Percentiles rank a stretch among this genome's conserved stretches.
Conservation (phyloP, 352 stramenopile genomes). For the Aphanomyces astaci region DNA sequence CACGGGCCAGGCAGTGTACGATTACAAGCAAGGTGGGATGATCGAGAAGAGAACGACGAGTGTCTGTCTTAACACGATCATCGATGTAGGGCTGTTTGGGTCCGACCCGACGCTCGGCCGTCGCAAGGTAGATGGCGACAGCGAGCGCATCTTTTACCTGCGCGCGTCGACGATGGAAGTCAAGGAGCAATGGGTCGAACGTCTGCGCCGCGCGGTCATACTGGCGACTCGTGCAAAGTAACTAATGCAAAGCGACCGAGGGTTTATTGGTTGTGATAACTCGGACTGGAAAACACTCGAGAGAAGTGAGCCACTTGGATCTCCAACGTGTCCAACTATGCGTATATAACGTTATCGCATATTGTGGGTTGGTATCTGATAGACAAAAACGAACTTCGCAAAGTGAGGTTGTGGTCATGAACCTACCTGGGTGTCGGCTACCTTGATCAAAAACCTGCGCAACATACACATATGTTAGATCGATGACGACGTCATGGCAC, state of each 20-base stretch:
- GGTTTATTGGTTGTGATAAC: conserved; percentile 37
- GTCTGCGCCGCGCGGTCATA: conserved; percentile 32
- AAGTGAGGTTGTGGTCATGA: neutral
- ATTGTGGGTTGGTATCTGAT: too few relatives aligned
- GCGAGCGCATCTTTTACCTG: conserved; percentile 70
- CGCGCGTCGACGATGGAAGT: conserved; percentile 78
- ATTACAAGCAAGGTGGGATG: conserved; percentile 25
- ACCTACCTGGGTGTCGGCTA: conserved; percentile 52
- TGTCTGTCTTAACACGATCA: too few relatives aligned
- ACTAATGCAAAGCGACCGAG: neutral
- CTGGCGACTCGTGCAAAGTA: neutral
- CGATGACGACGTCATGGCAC: too few relatives aligned
- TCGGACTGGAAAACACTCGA: conserved; percentile 48
- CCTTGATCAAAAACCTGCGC: conserved; percentile 50
- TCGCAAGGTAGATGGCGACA: conserved; percentile 57
- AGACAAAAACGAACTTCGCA: too few relatives aligned
- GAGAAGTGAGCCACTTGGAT: conserved; percentile 58
- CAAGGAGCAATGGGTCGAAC: conserved; percentile 73
- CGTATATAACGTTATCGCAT: too few relatives aligned
- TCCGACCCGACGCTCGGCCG: conserved; percentile 71
- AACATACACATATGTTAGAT: too few relatives aligned
- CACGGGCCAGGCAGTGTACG: conserved; percentile 51
- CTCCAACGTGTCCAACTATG: conserved; percentile 60
- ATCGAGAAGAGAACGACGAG: neutral
- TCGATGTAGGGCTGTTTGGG: conserved; percentile 41